A percentile compares a stretch with the other conserved stretches of the same genome.
Evolutionary conservation across 345 rosid genomes (phyloP).

Genomic region (Populus alba): DNA sequence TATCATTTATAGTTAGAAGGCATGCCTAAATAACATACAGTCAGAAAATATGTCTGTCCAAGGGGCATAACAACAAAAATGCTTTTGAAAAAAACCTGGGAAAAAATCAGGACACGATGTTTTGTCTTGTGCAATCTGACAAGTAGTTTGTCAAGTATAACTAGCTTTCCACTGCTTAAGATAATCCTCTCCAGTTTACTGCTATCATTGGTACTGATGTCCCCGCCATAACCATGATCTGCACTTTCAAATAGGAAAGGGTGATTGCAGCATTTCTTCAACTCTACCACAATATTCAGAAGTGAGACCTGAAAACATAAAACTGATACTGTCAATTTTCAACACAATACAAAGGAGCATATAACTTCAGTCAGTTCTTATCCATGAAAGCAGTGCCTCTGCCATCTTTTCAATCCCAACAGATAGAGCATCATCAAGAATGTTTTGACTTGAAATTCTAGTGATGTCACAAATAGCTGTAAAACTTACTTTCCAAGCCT

Average conservation of each 20-base stretch:
- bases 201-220: conserved; percentile 49
- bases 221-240: conserved; percentile 99
- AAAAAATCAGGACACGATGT: conserved; percentile 95
- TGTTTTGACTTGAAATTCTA: not conserved
- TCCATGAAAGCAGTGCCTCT: not conserved
- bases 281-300: conserved; percentile 94
- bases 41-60: not conserved
- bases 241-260: conserved; percentile 99
- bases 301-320: conserved; percentile 72
- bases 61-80: not conserved
- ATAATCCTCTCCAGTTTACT: conserved; percentile 90
- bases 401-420: too few relatives aligned
- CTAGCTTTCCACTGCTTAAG: conserved; percentile 96
- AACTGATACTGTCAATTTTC: not conserved
- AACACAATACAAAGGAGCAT: not conserved
- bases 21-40: not conserved
- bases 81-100: conserved; percentile 63
- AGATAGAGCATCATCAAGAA: not conserved
- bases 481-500: not conserved
- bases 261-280: conserved; percentile 99
- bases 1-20: conserved; percentile 8
- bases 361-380: not conserved
- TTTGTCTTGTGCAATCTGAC: conserved; percentile 92
- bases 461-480: not conserved
- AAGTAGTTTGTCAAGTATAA: conserved; percentile 93